Base-by-base conservation (phyloP, 2,329 filamentous ascomycete species). In the Colletotrichum tropicicola region DNA sequence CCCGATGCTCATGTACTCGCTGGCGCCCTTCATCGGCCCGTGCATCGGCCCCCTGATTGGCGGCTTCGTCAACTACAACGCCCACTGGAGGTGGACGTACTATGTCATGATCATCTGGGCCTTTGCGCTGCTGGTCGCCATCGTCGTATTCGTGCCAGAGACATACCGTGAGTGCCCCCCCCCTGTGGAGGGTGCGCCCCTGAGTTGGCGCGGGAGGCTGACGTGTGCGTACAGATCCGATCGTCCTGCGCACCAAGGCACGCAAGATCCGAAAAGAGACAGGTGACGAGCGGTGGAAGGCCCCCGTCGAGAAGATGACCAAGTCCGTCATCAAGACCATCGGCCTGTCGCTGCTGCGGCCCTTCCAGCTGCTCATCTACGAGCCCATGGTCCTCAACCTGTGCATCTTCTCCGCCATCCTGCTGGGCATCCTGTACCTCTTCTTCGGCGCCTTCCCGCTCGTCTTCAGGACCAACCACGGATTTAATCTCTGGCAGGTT, bases 361-460 rank as follows among this genome's bases (percentile, higher is more conserved):
- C 93, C 6, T 92, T 96, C 74, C 87, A 96, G 77, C 86, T 98
- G 6, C 84, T 98, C 58, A 77, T 90, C 52, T 86, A 92, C 57
- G 93, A 97, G 80, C 92, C 92, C 68, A 98, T 97, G 93, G 92
- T 90, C 65, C 81, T 96, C 61, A 89, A 89, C 69, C 87, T 98
- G 25, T 96, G 93, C 77, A 79, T 96, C 21, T 92, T 94, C 70
- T 92, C 92, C 1, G 93, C 93, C 39, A 87, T 98, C 57, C 81
- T 97, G n/a, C 83, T 97, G 7, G 94, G 94, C 5, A 91, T 97
- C 45, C 80, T 97, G 3, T 97, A 97, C 74, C 87, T 97, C 39
- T 97, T 97, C 81, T 97, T 97, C 75, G 93, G 93, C 19, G 93
- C 94, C 0, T 97, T 97, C 72, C 87, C 91, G 5, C 81, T 97